Evolutionary conservation across 2,329 filamentous ascomycete genomes (phyloP), one percentile per base, ranked within the genome.

Genomic region (Verticillium zaregamsianum): DNA sequence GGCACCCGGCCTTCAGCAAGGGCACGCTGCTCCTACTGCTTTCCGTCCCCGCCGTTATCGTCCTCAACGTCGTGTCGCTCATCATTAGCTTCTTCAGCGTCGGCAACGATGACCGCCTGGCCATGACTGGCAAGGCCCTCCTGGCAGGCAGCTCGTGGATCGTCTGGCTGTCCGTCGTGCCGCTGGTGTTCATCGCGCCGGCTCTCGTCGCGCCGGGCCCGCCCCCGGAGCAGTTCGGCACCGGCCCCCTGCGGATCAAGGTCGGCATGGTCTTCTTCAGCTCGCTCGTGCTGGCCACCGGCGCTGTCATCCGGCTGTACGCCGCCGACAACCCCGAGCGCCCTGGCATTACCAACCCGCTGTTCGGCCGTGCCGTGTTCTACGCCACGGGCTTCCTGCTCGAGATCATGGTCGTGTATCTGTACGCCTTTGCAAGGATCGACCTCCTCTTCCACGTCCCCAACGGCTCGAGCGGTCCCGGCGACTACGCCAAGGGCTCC

Each of bases 401-500:
- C 4, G 75, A 77, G 52, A 62, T 72, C 7, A 57, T 70, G 3
- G 69, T 69, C 6, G 66, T 72, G 7, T 65, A 62, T 6, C 62
- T 66, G 2, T 72, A 72, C 49, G 70, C 70, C 8, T 63, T 65
- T 32, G 62, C 67, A 7, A 67, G 72, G n/a, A 63, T 74, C 20
- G 72, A 74, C 57, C 62, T 69, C 20, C 61, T 68, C 23, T 74
- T 71, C 62, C 68, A 73, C 65, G 61, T 74, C 11, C 72, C 71
- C 9, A 66, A 74, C 56, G 72, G 72, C 14, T 65, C 67, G n/a
- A 67, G 66, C 35, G 63, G 60, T 7, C 69, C 69, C 1, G 70
- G 70, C 23, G 69, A 70, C 57, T 71, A 70, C 55, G 67, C 65
- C 61, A 79, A 80, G 66, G 77, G 77, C 49, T 80, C 79, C 3